phyloP scores from a whole-genome alignment of 2,329 filamentous ascomycete species.

The Metarhizium album region DNA sequence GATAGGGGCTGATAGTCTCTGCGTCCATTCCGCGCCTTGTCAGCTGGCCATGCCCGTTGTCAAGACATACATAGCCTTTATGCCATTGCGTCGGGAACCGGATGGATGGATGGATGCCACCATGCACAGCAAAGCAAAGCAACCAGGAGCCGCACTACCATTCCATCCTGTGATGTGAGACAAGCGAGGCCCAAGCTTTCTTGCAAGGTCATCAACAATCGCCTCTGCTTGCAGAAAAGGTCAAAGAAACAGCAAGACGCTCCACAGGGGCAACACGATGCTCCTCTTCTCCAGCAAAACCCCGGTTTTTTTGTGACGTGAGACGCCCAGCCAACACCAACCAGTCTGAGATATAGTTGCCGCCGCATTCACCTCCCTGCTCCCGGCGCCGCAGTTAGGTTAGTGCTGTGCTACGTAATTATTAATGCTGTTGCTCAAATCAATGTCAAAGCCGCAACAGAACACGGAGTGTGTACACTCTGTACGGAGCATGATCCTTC shows the following conservation, averaged over 20 bases:
- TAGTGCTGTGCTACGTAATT: too few relatives aligned
- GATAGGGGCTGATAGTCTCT: not conserved
- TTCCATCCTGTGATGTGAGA: not conserved
- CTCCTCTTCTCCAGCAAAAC: not conserved
- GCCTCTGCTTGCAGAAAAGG: not conserved
- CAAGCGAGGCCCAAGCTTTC: not conserved
- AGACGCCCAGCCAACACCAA: not conserved
- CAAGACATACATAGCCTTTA: not conserved
- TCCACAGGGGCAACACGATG: not conserved
- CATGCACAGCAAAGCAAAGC: not conserved
- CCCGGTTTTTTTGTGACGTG: conserved; percentile 4
- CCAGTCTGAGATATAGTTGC: not conserved
- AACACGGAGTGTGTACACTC: too few relatives aligned
- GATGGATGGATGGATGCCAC: not conserved
- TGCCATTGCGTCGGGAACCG: not conserved
- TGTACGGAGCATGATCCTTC: not conserved
- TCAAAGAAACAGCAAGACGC: too few relatives aligned
- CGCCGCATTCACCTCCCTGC: conserved; percentile 1
- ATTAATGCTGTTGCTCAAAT: not conserved
- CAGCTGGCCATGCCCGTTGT: not conserved
- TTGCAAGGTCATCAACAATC: not conserved
- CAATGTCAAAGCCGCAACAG: too few relatives aligned
- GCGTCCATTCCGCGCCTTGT: not conserved
- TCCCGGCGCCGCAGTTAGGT: not conserved
- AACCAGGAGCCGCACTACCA: too few relatives aligned